Conservation (phyloP, 495 filamentous ascomycete genomes). For the Aspergillus diversus region DNA sequence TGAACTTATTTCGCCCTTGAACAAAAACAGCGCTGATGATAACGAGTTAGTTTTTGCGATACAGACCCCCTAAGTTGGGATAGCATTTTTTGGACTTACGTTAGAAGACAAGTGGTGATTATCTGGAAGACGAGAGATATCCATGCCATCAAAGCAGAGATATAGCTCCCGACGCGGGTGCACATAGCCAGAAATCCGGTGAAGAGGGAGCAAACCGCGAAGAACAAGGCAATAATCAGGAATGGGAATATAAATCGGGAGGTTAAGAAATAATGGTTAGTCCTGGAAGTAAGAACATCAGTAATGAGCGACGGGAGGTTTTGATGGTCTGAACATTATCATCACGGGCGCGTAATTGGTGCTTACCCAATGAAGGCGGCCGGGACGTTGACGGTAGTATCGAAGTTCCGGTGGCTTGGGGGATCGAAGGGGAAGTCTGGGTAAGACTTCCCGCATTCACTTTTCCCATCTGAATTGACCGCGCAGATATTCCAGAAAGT, state of each 20-base stretch:
- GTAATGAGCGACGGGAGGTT: not conserved
- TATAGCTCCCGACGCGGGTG: slow-evolving; percentile 61
- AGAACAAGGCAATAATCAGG: slow-evolving; percentile 69
- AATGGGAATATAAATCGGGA: slow-evolving; percentile 76
- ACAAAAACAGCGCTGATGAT: slow-evolving; percentile 71
- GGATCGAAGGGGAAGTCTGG: slow-evolving; percentile 70
- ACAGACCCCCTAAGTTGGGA: not conserved
- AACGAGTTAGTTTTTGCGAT: not conserved
- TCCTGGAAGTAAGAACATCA: slow-evolving; percentile 37
- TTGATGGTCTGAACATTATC: too few species aligned
- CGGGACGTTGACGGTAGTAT: slow-evolving; percentile 59
- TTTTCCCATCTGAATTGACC: slow-evolving; percentile 54
- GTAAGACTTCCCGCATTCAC: slow-evolving; percentile 56
- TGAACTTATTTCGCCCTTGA: slow-evolving; percentile 73
- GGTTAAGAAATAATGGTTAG: slow-evolving; percentile 63
- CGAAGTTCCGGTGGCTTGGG: slow-evolving; percentile 59
- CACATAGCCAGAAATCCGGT: slow-evolving; percentile 63
- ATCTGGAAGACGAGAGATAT: slow-evolving; percentile 65
- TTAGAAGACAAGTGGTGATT: slow-evolving; percentile 68
- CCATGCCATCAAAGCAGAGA: slow-evolving; percentile 58
- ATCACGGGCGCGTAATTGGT: not conserved
- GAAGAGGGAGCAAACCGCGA: slow-evolving; percentile 61
- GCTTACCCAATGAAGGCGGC: slow-evolving; percentile 57
- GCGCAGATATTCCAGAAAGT: slow-evolving; percentile 82
- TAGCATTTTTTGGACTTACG: slow-evolving; percentile 53